phyloP scores from a whole-genome alignment of 2,329 filamentous ascomycete species.

The Incumbomyces delicatus region DNA sequence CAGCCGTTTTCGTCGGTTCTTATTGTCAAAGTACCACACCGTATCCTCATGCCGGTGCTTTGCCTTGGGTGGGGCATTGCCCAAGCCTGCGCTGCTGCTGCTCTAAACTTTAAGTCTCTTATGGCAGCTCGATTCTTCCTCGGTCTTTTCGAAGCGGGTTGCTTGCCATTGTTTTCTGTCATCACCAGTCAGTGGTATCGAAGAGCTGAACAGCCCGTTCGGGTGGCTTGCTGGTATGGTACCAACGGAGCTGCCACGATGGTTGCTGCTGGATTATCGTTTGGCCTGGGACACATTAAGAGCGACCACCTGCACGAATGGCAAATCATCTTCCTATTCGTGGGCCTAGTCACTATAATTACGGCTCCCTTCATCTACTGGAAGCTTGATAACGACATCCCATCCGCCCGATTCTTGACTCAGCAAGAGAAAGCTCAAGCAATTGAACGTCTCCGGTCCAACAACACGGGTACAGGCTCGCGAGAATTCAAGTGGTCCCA shows the following conservation, averaged over 20 bases:
- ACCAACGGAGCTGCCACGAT: conserved; percentile 52
- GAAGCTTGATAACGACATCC: conserved; percentile 50
- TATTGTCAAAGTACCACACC: conserved; percentile 52
- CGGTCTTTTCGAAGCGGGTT: conserved; percentile 45
- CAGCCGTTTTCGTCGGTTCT: conserved; percentile 51
- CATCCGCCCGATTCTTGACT: conserved; percentile 40
- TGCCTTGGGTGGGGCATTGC: conserved; percentile 41
- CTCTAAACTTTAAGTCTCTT: conserved; percentile 37
- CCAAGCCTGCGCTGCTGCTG: conserved; percentile 39
- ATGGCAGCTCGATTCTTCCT: conserved; percentile 44
- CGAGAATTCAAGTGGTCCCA: conserved; percentile 39
- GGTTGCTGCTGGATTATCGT: conserved; percentile 47
- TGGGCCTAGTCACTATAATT: conserved; percentile 50
- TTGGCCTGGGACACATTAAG: conserved; percentile 47
- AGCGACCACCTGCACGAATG: conserved; percentile 35
- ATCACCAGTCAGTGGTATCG: conserved; percentile 40
- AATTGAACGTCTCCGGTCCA: conserved; percentile 41
- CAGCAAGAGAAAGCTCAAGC: conserved; percentile 38
- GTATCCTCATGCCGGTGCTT: conserved; percentile 46
- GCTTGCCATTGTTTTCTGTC: conserved; percentile 35
- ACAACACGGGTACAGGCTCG: conserved; percentile 38
- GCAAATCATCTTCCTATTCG: conserved; percentile 54
- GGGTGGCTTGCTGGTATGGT: conserved; percentile 58
- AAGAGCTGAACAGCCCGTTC: conserved; percentile 50
- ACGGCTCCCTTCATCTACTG: conserved; percentile 51